Evolutionary conservation across 139 green algal species (phyloP).

Genomic region (Chlamydomonas sphaeroides): DNA sequence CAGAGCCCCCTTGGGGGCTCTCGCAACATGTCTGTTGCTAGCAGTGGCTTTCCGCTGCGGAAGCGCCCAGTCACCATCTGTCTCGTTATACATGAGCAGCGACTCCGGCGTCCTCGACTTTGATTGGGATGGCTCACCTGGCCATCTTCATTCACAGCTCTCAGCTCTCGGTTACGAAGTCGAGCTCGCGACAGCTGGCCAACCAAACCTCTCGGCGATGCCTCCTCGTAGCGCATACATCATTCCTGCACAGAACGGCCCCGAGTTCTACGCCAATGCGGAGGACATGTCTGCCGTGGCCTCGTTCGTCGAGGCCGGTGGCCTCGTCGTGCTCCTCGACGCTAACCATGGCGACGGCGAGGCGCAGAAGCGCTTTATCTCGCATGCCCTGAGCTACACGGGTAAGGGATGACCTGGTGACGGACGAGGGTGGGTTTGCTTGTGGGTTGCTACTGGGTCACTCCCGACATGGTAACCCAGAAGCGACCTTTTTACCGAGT

Average conservation of each 20-base stretch:
- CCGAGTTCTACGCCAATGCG: background rate
- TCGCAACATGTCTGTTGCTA: too few species aligned
- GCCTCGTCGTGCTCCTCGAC: too few species aligned
- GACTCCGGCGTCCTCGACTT: background rate
- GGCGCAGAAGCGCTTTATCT: too few species aligned
- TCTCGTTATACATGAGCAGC: conserved; percentile 7
- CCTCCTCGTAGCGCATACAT: background rate
- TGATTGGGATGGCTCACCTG: background rate
- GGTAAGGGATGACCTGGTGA: background rate
- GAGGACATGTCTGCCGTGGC: conserved; percentile 9
- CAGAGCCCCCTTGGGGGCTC: too few species aligned
- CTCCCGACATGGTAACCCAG: too few species aligned
- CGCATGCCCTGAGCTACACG: too few species aligned
- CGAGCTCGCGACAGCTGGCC: background rate
- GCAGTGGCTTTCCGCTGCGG: too few species aligned
- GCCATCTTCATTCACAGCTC: background rate
- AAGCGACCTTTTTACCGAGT: too few species aligned
- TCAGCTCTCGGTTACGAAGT: background rate
- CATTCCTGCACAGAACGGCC: conserved; percentile 17
- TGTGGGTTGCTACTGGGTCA: background rate
- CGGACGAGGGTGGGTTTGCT: background rate
- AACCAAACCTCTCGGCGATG: background rate
- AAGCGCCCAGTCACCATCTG: too few species aligned
- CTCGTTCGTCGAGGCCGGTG: too few species aligned
- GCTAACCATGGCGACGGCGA: too few species aligned